Evolutionary conservation across 1,139 yeast genomes (phyloP), one percentile per base, ranked within the genome.

Genomic region (Pichia sp.): DNA sequence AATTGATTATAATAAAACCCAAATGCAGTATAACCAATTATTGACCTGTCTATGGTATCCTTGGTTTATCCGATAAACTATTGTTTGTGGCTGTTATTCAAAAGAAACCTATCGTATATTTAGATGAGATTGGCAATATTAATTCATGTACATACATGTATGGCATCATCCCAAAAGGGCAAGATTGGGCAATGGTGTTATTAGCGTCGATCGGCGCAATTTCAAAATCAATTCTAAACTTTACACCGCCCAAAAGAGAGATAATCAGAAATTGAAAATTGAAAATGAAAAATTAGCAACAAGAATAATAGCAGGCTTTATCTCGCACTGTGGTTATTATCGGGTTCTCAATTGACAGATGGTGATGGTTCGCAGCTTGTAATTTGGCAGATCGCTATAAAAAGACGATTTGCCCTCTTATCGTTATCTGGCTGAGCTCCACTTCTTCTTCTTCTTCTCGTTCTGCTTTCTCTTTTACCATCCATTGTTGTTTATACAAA

Each of bases 381-480:
- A 19, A 5, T 25, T 22, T 44, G 39, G 13, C 46, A 44, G 39
- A 7, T 33, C 30, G 45, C 48, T 50, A 47, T 43, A 42, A 42
- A 28, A 42, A 42, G 27, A 14, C 3, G 27, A 44, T 34, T 42
- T 49, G 42, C 44, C 30, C 42, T 28, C 41, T n/a, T 39, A 22
- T 39, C 28, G 42, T 22, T 39, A 39, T 39, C 42, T 39, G 3
- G 18, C 19, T 39, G n/a, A 27, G 25, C 27, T 27, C 28, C 28
- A 22, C 27, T 16, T 22, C 30, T 22, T 48, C 41, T 50, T 29
- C 33, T 18, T 46, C 45, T 30, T 47, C 29, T 46, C 38, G 19
- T 34, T 45, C 38, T 48, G 4, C 22, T 25, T 48, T 38, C 42
- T 43, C 45, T 44, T 47, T 46, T 46, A 42, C 9, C 36, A 42